These are phyloP conservation scores for Penicillium bialowiezense DNA, from an alignment of 495 filamentous ascomycete species.

Conservation along the genomic window DNA sequence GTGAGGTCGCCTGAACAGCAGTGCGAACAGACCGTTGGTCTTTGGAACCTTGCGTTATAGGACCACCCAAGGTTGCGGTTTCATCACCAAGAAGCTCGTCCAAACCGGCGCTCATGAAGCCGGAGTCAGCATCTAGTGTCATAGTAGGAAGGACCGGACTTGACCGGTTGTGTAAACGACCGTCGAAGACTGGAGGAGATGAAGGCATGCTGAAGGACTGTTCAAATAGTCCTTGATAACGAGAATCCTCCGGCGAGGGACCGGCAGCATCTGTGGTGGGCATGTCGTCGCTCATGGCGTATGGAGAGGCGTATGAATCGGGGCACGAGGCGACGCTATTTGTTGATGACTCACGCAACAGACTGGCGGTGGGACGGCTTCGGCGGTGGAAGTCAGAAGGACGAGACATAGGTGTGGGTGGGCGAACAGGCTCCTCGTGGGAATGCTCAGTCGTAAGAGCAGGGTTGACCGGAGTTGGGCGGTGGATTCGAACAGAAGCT, in stretches of 20 bases:
- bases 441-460: constrained; percentile 48
- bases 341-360: constrained; percentile 44
- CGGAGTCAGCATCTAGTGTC: constrained; percentile 63
- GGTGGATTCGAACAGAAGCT: constrained; percentile 80
- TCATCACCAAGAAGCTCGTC: constrained; percentile 59
- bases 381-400: constrained; percentile 32
- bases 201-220: constrained; percentile 64
- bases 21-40: constrained; percentile 42
- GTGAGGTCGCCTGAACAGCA: constrained; percentile 32
- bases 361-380: constrained; percentile 30
- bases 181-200: constrained; percentile 70
- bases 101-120: constrained; percentile 74
- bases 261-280: constrained; percentile 25
- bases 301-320: constrained; percentile 45
- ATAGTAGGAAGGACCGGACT: constrained; percentile 72
- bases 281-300: constrained; percentile 40
- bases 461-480: constrained; percentile 64
- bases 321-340: constrained; percentile 29
- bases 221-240: constrained; percentile 48
- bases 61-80: constrained; percentile 36
- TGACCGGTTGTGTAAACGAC: constrained; percentile 56
- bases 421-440: constrained; percentile 73
- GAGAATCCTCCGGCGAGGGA: constrained; percentile 45
- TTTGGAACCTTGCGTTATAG: constrained; percentile 28
- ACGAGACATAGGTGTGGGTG: constrained; percentile 75